Evolutionary conservation across 2,329 filamentous ascomycete species (phyloP).

Genomic region (Fusarium chaquense): DNA sequence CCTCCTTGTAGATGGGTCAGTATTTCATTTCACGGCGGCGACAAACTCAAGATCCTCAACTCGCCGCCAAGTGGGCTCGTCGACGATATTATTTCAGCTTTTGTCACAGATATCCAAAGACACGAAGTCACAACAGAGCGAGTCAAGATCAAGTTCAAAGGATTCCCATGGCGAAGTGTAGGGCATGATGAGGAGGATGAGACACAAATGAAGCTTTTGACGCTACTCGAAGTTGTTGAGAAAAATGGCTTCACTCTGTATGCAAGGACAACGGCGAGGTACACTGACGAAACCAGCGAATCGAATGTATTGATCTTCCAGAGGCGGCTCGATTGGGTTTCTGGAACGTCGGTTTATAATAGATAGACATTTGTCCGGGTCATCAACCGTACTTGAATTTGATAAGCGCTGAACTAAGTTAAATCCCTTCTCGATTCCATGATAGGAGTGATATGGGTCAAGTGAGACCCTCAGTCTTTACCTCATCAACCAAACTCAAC

Average conservation of each 20-base stretch:
- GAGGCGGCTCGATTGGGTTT: neutral
- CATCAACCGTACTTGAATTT: accelerated
- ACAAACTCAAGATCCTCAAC: conserved; percentile 35
- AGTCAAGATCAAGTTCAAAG: conserved; percentile 29
- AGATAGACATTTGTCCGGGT: neutral
- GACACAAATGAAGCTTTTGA: conserved; percentile 20
- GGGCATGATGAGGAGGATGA: neutral
- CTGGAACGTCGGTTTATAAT: neutral
- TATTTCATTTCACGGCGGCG: conserved; percentile 22
- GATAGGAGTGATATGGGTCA: too few relatives aligned
- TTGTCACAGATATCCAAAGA: conserved; percentile 7
- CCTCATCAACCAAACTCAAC: neutral
- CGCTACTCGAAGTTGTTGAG: conserved; percentile 19
- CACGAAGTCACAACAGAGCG: conserved; percentile 5
- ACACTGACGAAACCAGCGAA: conserved; percentile 1
- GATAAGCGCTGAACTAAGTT: too few relatives aligned
- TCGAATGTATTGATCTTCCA: conserved; percentile 29
- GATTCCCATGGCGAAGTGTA: neutral
- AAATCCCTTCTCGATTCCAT: too few relatives aligned
- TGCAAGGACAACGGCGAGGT: neutral
- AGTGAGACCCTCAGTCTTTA: too few relatives aligned
- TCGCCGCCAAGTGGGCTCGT: conserved; percentile 4
- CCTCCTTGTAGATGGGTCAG: conserved; percentile 16
- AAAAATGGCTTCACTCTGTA: conserved; percentile 17
- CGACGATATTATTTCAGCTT: conserved; percentile 1